A percentile compares a stretch with the other conserved stretches of the same genome.
Conservation (phyloP, 129 eudicot species). For the carrot (Daucus carota) region DH1_v3.0 NC_030384.2:44149001-44149500, state of each 20-base stretch:
- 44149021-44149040: conserved; percentile 14
- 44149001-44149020: conserved; percentile 17
- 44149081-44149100: not conserved
- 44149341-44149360: not conserved
- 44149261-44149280: not conserved
- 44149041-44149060: not conserved
- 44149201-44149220: not conserved
- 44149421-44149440: not conserved
- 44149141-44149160: not conserved
- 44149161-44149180: not conserved
- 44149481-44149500: no score
- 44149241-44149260: not conserved
- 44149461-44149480: not conserved
- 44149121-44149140: not conserved
- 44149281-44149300: not conserved
- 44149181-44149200: not conserved
- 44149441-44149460: not conserved
- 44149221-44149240: not conserved
- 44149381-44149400: not conserved
- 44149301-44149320: not conserved
- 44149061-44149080: not conserved
- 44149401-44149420: not conserved
- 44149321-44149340: not conserved
- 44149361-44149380: not conserved
- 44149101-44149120: not conserved